phyloP scores from a whole-genome alignment of 108 stramenopile species.

The Fragilaria crotonensis region DNA sequence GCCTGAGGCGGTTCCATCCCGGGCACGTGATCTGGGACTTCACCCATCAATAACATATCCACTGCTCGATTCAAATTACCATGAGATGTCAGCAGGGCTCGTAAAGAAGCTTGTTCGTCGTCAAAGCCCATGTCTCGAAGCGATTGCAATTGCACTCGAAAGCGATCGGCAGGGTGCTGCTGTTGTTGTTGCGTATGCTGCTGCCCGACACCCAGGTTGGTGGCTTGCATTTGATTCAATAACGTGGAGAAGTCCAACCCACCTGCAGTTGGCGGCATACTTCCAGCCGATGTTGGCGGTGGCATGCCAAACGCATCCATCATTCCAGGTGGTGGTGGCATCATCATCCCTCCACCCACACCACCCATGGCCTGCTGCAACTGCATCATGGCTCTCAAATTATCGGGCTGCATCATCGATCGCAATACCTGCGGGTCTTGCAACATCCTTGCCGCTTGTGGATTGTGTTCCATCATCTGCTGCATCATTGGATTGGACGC shows the following conservation, averaged over 20 bases:
- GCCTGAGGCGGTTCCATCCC: neutral
- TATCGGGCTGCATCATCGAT: constrained; percentile 68
- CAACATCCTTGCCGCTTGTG: constrained; percentile 41
- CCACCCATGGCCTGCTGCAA: constrained; percentile 55
- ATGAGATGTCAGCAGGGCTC: constrained; percentile 53
- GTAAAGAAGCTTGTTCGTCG: constrained; percentile 65
- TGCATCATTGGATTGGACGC: constrained; percentile 57
- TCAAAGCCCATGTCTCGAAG: constrained; percentile 87
- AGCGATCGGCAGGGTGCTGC: constrained; percentile 56
- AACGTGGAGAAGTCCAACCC: constrained; percentile 60
- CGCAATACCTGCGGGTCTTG: constrained; percentile 54
- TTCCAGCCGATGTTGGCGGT: neutral
- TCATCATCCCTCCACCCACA: constrained; percentile 7
- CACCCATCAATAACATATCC: constrained; percentile 55
- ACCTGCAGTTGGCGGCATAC: constrained; percentile 9
- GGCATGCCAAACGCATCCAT: neutral
- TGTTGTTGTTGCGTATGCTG: constrained; percentile 3
- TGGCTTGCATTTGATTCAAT: constrained; percentile 11
- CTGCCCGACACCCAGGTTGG: neutral
- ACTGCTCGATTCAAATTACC: constrained; percentile 86
- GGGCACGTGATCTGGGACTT: neutral
- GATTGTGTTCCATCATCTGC: constrained; percentile 69
- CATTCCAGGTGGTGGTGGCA: constrained; percentile 3
- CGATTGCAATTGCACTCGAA: constrained; percentile 58
- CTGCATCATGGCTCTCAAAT: constrained; percentile 62